Conservation (phyloP, 805 yeast genomes). For the Dipodascopsis uninucleata region DNA sequence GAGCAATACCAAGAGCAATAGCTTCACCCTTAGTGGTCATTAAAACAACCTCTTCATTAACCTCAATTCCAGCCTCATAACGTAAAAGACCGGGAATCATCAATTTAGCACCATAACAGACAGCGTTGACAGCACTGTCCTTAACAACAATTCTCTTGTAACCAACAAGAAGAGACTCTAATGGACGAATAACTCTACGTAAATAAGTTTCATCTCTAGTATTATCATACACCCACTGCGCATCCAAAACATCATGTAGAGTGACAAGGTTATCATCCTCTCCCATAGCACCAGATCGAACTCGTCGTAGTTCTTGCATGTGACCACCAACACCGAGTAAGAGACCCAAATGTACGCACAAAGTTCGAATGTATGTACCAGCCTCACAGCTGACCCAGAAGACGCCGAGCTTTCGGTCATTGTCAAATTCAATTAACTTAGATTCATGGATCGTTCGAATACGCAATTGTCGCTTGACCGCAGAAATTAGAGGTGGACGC, state of each 20-base stretch:
- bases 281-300: slow-evolving; percentile 91
- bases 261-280: slow-evolving; percentile 92
- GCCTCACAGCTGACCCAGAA: slow-evolving; percentile 99
- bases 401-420: slow-evolving; percentile 93
- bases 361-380: slow-evolving; percentile 98
- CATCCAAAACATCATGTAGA: slow-evolving; percentile 94
- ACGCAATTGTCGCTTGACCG: slow-evolving; percentile 98
- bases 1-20: slow-evolving; percentile 96
- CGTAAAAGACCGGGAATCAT: slow-evolving; percentile 98
- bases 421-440: slow-evolving; percentile 91
- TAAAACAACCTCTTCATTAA: slow-evolving; percentile 94
- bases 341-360: slow-evolving; percentile 99
- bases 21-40: slow-evolving; percentile 99
- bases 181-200: slow-evolving; percentile 89
- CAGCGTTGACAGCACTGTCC: slow-evolving; percentile 95
- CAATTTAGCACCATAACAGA: slow-evolving; percentile 97
- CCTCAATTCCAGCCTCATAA: slow-evolving; percentile 95
- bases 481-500: slow-evolving; percentile 98
- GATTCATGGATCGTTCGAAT: slow-evolving; percentile 97
- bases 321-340: slow-evolving; percentile 98
- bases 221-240: slow-evolving; percentile 96
- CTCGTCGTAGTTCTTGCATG: slow-evolving; percentile 99
- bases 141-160: slow-evolving; percentile 95
- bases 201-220: slow-evolving; percentile 94
- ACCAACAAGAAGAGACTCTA: slow-evolving; percentile 88